Evolutionary conservation across 257 asterid genomes (phyloP).

Genomic region (Thymus quinquecostatus): DNA sequence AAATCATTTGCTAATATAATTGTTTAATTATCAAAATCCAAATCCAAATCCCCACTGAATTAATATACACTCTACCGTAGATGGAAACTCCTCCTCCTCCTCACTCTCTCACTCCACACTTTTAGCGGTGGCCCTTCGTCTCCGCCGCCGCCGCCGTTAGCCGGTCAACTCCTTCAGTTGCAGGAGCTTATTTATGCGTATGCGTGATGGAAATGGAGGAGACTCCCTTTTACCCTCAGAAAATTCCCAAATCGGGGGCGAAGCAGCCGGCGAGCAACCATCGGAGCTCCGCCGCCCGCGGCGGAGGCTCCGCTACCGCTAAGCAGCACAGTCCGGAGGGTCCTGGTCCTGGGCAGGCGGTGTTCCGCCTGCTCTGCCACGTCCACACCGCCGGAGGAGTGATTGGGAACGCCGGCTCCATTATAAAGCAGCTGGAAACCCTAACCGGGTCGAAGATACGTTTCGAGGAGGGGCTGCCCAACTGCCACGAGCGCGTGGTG

Average conservation of each 20-base stretch:
- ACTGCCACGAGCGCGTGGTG: conserved; percentile 61
- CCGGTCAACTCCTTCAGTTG: neutral
- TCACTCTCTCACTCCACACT: conserved; percentile 10
- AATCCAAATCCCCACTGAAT: neutral
- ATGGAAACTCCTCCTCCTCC: neutral
- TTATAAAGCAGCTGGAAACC: conserved; percentile 48
- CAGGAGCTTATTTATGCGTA: conserved; percentile 7
- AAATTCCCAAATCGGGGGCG: conserved; percentile 26
- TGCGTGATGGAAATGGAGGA: conserved; percentile 30
- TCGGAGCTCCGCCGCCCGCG: conserved; percentile 17
- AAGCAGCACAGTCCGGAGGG: conserved; percentile 17
- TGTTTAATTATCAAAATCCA: neutral
- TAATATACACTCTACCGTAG: no score
- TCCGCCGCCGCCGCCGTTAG: conserved; percentile 2
- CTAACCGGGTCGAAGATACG: conserved; percentile 48
- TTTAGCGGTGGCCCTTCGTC: conserved; percentile 17
- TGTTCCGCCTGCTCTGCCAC: conserved; percentile 60
- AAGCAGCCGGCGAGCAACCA: conserved; percentile 25
- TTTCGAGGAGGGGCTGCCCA: conserved; percentile 43
- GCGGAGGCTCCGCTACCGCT: conserved; percentile 1
- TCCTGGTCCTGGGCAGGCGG: conserved; percentile 34
- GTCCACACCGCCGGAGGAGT: conserved; percentile 55
- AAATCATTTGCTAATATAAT: conserved; percentile 15
- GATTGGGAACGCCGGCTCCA: conserved; percentile 51
- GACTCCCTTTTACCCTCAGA: conserved; percentile 25